Evolutionary conservation across 345 rosid genomes (phyloP).

Genomic region (Cardiospermum halicacabum): DNA sequence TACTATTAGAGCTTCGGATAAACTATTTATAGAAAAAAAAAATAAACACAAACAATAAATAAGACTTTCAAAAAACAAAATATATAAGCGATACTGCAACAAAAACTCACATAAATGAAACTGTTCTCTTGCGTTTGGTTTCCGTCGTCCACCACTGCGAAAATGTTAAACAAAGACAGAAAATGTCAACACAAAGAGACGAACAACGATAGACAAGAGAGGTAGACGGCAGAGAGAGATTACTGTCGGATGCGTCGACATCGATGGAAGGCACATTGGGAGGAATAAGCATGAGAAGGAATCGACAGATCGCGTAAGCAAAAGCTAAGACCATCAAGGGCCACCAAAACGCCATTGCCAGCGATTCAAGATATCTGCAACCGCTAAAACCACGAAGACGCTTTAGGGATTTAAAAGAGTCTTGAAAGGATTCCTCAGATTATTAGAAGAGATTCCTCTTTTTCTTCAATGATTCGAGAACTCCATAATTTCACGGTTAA

Average conservation of each 20-base stretch:
- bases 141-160: slow-evolving; percentile 74
- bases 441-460: too few relatives aligned
- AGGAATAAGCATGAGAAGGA: slow-evolving; percentile 85
- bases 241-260: slow-evolving; percentile 93
- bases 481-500: background rate
- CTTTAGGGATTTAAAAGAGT: background rate
- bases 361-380: background rate
- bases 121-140: slow-evolving; percentile 72
- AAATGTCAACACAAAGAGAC: background rate
- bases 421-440: background rate
- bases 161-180: background rate
- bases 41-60: slow-evolving; percentile 15
- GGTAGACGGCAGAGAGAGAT: background rate
- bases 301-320: slow-evolving; percentile 89
- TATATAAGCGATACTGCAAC: slow-evolving; percentile 7
- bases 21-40: background rate
- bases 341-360: slow-evolving; percentile 87
- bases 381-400: background rate
- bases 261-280: slow-evolving; percentile 90
- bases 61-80: background rate
- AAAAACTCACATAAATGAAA: slow-evolving; percentile 81
- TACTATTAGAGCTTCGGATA: background rate
- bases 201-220: too few relatives aligned
- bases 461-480: too few relatives aligned
- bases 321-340: slow-evolving; percentile 71